A percentile compares a stretch with the other conserved stretches of the same genome.
Conservation (phyloP, 768 basidiomycete genomes). For the Clitopilus hobsonii region DNA sequence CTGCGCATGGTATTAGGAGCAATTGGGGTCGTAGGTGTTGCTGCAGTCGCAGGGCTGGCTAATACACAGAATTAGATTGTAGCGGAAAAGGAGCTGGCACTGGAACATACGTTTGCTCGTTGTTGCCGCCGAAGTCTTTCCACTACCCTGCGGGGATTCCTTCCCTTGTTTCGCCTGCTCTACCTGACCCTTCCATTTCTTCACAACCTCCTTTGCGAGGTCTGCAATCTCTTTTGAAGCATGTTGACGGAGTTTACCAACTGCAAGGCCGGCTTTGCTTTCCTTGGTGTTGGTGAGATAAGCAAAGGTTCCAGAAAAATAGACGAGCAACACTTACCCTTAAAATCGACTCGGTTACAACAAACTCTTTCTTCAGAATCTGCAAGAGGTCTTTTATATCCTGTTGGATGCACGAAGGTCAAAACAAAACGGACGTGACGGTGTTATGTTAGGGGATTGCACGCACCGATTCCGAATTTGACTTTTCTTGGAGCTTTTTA, state of each 20-base stretch:
- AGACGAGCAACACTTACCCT: slow-evolving; percentile 56
- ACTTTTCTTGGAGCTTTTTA: slow-evolving; percentile 67
- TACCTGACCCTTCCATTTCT: slow-evolving; percentile 87
- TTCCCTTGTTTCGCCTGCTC: slow-evolving; percentile 55
- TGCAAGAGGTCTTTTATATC: slow-evolving; percentile 59
- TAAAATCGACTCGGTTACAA: slow-evolving; percentile 68
- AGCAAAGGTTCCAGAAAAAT: slow-evolving; percentile 20
- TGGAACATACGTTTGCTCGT: slow-evolving; percentile 1
- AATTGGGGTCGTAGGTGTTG: slow-evolving; percentile 34
- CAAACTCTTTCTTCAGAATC: slow-evolving; percentile 59
- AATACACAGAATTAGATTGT: neutral
- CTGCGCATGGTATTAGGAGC: slow-evolving; percentile 41
- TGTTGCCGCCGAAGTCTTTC: slow-evolving; percentile 8
- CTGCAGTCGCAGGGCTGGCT: neutral
- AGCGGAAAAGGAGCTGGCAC: neutral
- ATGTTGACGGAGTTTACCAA: slow-evolving; percentile 83
- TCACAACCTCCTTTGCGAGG: slow-evolving; percentile 86
- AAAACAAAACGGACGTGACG: slow-evolving; percentile 29
- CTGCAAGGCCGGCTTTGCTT: slow-evolving; percentile 88
- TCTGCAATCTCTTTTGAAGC: slow-evolving; percentile 69
- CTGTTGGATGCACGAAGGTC: slow-evolving; percentile 34
- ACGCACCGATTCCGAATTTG: slow-evolving; percentile 50
- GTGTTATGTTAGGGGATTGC: slow-evolving; percentile 28
- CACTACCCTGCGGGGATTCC: slow-evolving; percentile 26
- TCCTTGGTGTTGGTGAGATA: slow-evolving; percentile 48